Evolutionary conservation across 108 stramenopile species (phyloP), one percentile per base, ranked within the genome.

Genomic region (Mayamaea pseudoterrestris): DNA sequence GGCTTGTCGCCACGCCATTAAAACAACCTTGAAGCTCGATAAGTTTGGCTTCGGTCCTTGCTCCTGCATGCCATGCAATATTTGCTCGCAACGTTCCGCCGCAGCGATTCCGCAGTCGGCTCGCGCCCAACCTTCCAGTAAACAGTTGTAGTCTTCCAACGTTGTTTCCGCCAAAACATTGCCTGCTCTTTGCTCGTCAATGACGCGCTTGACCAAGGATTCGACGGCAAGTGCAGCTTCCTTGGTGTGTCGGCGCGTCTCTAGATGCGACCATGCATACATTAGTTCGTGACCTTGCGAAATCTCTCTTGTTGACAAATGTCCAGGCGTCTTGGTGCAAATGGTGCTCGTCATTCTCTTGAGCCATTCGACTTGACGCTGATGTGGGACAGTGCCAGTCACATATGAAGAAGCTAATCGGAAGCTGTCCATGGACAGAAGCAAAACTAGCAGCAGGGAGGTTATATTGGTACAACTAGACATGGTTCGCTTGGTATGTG

Each of bases 211-310:
- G 24, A 89, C 42, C 3, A 89, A 44, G 3, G 53, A 49, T 54
- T 89, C 87, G 2, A 78, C 60, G 2, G 68, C 65, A 37, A 89
- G 49, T 9, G 86, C 78, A 28, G 66, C 55, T 49, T 79, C 64
- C 46, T 42, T 44, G 30, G 48, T 58, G 26, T 9, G 27, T 7
- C 37, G 30, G 29, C 30, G 27, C 9, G 40, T 53, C 40, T 27
- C n/a, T n/a, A n/a, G n/a, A n/a, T n/a, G 53, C 4, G 73, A 60
- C 85, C 85, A 87, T 11, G 76, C 85, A 2, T 65, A 62, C 69
- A 87, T 75, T 27, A 87, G 50, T 53, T 67, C 45, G 21, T 68
- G 76, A n/a, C 60, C 55, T 8, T 57, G 41, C 20, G 60, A 51
- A 35, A 72, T 41, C 55, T 73, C 42, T 35, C 65, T 73, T 16